These are phyloP conservation scores for Phytophthora nicotianae DNA, from an alignment of 352 stramenopile genomes.

Conservation along the genomic window DNA sequence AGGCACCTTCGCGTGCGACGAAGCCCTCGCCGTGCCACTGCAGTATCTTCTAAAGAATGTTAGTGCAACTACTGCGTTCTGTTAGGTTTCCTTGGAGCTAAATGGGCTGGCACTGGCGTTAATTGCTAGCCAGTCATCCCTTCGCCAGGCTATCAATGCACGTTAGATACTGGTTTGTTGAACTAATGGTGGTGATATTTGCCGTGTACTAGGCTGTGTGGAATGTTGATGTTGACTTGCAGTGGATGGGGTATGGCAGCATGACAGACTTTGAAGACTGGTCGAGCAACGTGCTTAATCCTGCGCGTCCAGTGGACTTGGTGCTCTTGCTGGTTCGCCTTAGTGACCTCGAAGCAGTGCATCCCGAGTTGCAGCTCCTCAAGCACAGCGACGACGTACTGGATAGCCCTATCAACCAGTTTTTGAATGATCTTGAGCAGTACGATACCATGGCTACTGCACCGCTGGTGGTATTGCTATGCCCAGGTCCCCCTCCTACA, in stretches of 20 bases:
- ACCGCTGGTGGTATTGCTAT: conserved; percentile 48
- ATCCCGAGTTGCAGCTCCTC: conserved; percentile 55
- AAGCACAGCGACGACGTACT: neutral
- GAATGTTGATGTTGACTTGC: conserved; percentile 33
- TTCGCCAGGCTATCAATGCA: neutral
- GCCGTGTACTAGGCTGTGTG: conserved; percentile 33
- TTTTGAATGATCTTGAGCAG: conserved; percentile 31
- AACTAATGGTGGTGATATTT: conserved; percentile 5
- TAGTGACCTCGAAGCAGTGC: conserved; percentile 54
- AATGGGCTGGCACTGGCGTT: conserved; percentile 4
- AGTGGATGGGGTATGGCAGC: conserved; percentile 69
- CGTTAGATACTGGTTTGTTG: neutral
- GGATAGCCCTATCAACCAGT: conserved; percentile 13
- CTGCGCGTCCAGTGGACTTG: conserved; percentile 34
- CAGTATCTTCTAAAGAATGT: conserved; percentile 56
- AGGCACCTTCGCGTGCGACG: conserved; percentile 67
- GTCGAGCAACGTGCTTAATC: conserved; percentile 17
- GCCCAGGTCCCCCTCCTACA: conserved; percentile 32
- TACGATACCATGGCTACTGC: conserved; percentile 27
- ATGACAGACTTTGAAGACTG: conserved; percentile 42
- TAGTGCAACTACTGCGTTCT: conserved; percentile 24
- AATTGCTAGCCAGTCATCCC: neutral
- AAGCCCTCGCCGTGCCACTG: conserved; percentile 56
- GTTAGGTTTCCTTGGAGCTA: neutral
- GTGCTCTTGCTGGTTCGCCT: conserved; percentile 66